These are phyloP conservation scores for Eucalyptus microcorys DNA, from an alignment of 345 rosid genomes.

Conservation along the genomic window DNA sequence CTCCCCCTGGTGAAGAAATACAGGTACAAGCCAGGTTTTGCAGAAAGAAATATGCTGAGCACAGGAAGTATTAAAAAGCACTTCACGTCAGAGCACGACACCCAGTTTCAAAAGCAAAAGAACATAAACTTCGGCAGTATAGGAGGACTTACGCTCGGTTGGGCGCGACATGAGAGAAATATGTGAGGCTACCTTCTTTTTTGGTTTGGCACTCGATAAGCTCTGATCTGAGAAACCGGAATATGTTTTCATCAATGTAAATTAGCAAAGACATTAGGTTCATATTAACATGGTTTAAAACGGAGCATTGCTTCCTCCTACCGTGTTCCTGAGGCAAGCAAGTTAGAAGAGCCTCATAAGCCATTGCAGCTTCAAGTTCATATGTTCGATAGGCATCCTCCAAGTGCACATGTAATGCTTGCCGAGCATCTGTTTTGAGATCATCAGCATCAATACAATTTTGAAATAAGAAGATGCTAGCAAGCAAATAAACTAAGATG, in stretches of 20 bases:
- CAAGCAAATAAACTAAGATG: not conserved
- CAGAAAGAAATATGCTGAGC: not conserved
- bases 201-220: slow-evolving; percentile 2
- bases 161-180: slow-evolving; percentile 61
- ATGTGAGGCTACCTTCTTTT: slow-evolving; percentile 42
- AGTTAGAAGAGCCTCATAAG: slow-evolving; percentile 53
- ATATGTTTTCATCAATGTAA: not conserved
- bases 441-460: not conserved
- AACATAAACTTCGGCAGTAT: not conserved
- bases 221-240: slow-evolving; percentile 17
- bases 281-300: not conserved
- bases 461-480: not conserved
- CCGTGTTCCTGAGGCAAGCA: slow-evolving; percentile 34
- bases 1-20: not conserved
- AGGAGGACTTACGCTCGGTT: slow-evolving; percentile 66
- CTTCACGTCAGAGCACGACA: not conserved
- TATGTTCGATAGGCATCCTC: slow-evolving; percentile 38
- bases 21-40: not conserved
- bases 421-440: slow-evolving; percentile 36
- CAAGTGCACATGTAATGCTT: slow-evolving; percentile 49
- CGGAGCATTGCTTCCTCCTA: not conserved
- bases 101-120: not conserved
- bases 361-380: slow-evolving; percentile 66
- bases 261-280: not conserved
- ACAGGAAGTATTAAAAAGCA: not conserved